Conservation (phyloP, 768 basidiomycete genomes). For the Phaffia australis region DNA sequence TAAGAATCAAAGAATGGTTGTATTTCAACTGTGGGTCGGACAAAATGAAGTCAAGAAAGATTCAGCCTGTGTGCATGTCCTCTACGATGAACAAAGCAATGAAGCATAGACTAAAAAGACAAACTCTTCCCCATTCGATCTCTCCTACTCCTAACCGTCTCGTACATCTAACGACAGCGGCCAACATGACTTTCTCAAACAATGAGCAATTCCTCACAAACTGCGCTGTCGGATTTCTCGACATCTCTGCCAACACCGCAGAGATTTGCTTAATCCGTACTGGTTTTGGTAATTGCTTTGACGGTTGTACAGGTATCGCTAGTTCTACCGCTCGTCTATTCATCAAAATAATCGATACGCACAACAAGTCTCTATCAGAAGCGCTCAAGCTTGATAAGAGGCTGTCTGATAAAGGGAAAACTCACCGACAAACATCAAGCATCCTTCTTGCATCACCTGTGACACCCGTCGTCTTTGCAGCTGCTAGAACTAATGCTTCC, state of each 20-base stretch:
- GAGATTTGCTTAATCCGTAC: conserved; percentile 63
- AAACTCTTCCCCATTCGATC: conserved; percentile 70
- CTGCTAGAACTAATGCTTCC: conserved; percentile 76
- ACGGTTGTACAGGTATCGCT: conserved; percentile 36
- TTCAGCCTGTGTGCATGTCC: not conserved
- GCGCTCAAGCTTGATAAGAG: not conserved
- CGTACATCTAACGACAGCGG: conserved; percentile 67
- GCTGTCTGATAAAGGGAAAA: conserved; percentile 7
- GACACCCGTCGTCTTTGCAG: conserved; percentile 65
- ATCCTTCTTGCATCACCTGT: conserved; percentile 91
- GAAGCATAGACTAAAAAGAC: conserved; percentile 27
- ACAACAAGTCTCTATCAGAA: not conserved
- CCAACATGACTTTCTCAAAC: conserved; percentile 80
- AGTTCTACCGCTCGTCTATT: conserved; percentile 72
- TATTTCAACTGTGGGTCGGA: conserved; percentile 49
- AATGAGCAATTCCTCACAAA: conserved; percentile 72
- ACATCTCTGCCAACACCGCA: conserved; percentile 71
- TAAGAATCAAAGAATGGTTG: conserved; percentile 63
- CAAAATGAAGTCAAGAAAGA: not conserved
- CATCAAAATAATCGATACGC: not conserved
- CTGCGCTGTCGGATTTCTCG: conserved; percentile 77
- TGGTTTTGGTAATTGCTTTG: conserved; percentile 36
- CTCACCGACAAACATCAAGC: conserved; percentile 78
- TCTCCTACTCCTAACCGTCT: conserved; percentile 76
- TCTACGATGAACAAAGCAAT: not conserved